phyloP scores from a whole-genome alignment of 2,329 filamentous ascomycete species.

The Penicillium aurantiogriseum region DNA sequence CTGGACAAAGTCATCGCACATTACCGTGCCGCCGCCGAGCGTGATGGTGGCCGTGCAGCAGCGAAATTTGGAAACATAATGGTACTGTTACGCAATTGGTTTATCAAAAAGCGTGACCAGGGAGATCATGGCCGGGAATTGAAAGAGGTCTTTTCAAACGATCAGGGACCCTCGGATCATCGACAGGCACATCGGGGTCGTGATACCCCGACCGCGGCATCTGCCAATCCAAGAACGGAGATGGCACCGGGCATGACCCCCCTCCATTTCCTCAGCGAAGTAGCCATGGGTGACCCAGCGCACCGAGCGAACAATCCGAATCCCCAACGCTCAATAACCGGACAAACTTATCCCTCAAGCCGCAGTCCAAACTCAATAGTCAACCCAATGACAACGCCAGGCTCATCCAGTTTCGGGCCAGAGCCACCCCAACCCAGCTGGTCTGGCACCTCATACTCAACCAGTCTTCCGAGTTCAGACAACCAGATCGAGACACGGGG shows the following conservation, averaged over 20 bases:
- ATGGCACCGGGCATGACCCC: conserved; percentile 31
- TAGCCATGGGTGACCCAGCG: conserved; percentile 39
- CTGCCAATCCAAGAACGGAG: not conserved
- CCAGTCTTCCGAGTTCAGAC: conserved; percentile 7
- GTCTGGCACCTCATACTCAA: conserved; percentile 14
- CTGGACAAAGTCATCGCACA: conserved; percentile 68
- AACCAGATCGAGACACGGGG: conserved; percentile 3
- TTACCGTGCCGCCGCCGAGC: conserved; percentile 63
- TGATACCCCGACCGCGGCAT: not conserved
- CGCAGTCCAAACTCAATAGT: conserved; percentile 1
- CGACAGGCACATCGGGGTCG: not conserved
- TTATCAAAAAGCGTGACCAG: conserved; percentile 49
- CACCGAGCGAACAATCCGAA: conserved; percentile 8
- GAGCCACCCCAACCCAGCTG: conserved; percentile 12
- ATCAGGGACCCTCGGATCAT: conserved; percentile 1
- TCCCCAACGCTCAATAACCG: not conserved
- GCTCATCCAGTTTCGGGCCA: not conserved
- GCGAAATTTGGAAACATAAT: conserved; percentile 70
- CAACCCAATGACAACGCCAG: conserved; percentile 4
- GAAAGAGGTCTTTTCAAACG: conserved; percentile 24
- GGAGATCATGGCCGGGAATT: conserved; percentile 29
- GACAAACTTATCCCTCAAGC: not conserved
- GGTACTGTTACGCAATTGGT: conserved; percentile 69
- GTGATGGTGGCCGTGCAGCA: conserved; percentile 63
- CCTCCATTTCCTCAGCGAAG: conserved; percentile 41